A percentile compares a stretch with the other conserved stretches of the same genome.
Conservation (phyloP, 2,329 filamentous ascomycete genomes). For the Ceratocystis ficicola region DNA sequence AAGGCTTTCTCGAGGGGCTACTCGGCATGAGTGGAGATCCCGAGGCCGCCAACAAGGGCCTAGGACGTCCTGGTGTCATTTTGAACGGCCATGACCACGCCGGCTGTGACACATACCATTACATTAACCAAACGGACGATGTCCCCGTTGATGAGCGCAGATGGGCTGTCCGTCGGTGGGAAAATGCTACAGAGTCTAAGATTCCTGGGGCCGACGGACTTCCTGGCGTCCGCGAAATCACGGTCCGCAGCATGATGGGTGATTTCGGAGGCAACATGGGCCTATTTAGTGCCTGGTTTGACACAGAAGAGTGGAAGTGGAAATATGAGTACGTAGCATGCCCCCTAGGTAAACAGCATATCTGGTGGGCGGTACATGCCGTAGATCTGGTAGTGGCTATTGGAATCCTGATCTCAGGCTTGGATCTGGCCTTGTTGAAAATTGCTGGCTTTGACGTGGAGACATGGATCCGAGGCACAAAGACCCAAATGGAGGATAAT, state of each 20-base stretch:
- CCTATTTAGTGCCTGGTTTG: conserved; percentile 80
- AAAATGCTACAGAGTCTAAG: conserved; percentile 32
- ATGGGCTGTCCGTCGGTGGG: conserved; percentile 42
- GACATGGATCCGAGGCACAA: conserved; percentile 10
- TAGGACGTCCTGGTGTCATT: conserved; percentile 62
- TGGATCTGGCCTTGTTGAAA: conserved; percentile 11
- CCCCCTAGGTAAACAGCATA: conserved; percentile 69
- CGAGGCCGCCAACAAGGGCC: conserved; percentile 46
- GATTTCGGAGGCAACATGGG: conserved; percentile 87
- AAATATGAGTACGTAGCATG: conserved; percentile 69
- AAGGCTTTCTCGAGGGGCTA: conserved; percentile 69
- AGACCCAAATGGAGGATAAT: not conserved
- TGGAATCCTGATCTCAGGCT: conserved; percentile 5
- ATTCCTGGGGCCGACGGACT: conserved; percentile 35
- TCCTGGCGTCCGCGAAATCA: conserved; percentile 72
- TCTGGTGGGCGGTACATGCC: conserved; percentile 59
- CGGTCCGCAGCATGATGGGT: conserved; percentile 97
- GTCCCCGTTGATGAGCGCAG: conserved; percentile 31
- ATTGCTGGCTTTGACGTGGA: conserved; percentile 16
- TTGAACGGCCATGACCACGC: conserved; percentile 92
- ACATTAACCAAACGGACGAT: conserved; percentile 50
- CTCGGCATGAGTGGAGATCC: conserved; percentile 61
- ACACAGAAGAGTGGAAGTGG: conserved; percentile 62
- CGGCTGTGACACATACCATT: conserved; percentile 85
- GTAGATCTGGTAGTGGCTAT: conserved; percentile 11